Evolutionary conservation across 768 basidiomycete species (phyloP).

Genomic region (Termitomyces sp.): DNA sequence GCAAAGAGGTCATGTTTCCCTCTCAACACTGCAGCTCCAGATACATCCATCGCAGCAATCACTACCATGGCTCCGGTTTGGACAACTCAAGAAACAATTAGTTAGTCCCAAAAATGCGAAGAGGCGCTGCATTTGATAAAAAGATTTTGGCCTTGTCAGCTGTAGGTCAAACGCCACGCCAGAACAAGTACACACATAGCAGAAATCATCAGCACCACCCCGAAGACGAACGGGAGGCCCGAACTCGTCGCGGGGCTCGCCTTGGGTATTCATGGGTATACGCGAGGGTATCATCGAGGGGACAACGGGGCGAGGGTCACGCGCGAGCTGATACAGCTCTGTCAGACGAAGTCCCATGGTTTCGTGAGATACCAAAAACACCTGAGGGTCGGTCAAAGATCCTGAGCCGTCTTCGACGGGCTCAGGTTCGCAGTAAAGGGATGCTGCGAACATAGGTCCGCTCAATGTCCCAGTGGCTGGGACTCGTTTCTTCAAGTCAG

Average conservation of each 20-base stretch:
- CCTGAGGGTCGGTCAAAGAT: not conserved
- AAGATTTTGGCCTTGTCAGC: not conserved
- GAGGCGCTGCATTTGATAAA: not conserved
- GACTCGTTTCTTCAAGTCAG: no score
- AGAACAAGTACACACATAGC: not conserved
- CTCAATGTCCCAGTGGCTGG: no score
- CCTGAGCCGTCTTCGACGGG: not conserved
- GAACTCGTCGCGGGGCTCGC: not conserved
- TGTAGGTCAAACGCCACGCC: not conserved
- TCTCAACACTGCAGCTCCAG: not conserved
- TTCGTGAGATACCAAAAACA: not conserved
- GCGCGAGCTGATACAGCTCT: not conserved
- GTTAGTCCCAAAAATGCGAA: not conserved
- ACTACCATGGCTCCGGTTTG: not conserved
- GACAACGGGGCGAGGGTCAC: not conserved
- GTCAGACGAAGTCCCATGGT: not conserved
- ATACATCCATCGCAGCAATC: not conserved
- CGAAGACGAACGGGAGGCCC: not conserved
- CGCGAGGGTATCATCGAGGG: not conserved
- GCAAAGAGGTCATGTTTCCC: not conserved
- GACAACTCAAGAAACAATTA: not conserved
- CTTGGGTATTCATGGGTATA: not conserved
- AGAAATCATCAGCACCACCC: not conserved
- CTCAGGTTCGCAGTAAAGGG: not conserved
- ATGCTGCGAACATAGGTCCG: not conserved